A percentile compares a stretch with the other conserved stretches of the same genome.
phyloP scores from a whole-genome alignment of 176 grass and related monocot genomes.

The Tuctoria greenei region DNA sequence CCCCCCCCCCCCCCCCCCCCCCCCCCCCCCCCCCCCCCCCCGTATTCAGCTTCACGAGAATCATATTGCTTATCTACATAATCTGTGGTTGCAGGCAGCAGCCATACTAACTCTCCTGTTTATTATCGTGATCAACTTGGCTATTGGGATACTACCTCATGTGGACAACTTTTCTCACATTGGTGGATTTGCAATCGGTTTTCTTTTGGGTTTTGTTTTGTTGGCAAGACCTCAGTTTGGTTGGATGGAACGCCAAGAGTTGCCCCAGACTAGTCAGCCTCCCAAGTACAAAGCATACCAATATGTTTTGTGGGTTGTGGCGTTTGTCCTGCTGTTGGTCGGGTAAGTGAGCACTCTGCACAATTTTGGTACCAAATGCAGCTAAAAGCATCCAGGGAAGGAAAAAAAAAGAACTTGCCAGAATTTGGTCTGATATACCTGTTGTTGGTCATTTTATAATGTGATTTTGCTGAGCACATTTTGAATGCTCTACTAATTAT shows the following conservation, averaged over 20 bases:
- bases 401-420: not conserved
- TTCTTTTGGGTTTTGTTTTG: constrained; percentile 85
- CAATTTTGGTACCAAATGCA: not conserved
- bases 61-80: constrained; percentile 23
- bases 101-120: constrained; percentile 69
- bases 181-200: constrained; percentile 67
- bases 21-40: not conserved
- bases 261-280: constrained; percentile 74
- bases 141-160: constrained; percentile 74
- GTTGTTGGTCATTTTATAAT: not conserved
- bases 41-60: constrained; percentile 9
- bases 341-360: constrained; percentile 52
- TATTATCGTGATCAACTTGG: constrained; percentile 80
- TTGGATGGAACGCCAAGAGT: constrained; percentile 77
- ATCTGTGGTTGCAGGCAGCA: constrained; percentile 54
- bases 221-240: constrained; percentile 79
- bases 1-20: constrained; percentile 13
- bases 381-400: not conserved
- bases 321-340: constrained; percentile 60
- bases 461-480: not conserved
- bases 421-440: not conserved
- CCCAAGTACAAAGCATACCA: constrained; percentile 93
- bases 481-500: too few species aligned
- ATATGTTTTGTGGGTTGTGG: constrained; percentile 74
- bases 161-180: constrained; percentile 79